These are phyloP conservation scores for Colletotrichum nymphaeae DNA, from an alignment of 2,329 filamentous ascomycete species.

Conservation along the genomic window DNA sequence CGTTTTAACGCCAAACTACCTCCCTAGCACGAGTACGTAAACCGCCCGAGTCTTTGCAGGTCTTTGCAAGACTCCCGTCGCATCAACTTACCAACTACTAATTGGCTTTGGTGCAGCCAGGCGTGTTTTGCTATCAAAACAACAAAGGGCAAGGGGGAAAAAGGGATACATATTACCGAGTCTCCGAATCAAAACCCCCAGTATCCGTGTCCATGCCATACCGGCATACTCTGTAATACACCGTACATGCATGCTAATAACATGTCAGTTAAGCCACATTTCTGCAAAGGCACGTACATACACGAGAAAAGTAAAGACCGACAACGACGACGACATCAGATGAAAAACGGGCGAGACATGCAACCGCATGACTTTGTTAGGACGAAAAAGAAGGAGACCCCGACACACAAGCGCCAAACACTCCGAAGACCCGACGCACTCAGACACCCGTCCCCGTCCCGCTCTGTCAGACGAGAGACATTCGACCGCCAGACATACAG, in stretches of 20 bases:
- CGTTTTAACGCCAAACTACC: not conserved
- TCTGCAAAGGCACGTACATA: not conserved
- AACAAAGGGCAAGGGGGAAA: not conserved
- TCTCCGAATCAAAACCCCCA: not conserved
- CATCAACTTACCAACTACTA: not conserved
- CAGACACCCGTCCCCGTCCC: not conserved
- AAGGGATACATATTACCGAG: not conserved
- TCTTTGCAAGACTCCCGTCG: not conserved
- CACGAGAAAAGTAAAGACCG: not conserved
- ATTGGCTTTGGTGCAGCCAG: not conserved
- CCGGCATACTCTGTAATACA: not conserved
- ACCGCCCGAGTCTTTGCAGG: not conserved
- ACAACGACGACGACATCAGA: slow-evolving; percentile 8
- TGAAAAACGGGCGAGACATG: slow-evolving; percentile 26
- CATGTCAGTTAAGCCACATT: not conserved
- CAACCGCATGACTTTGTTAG: slow-evolving; percentile 17
- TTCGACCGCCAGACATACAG: not conserved
- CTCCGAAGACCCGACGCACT: not conserved
- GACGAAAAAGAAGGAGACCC: slow-evolving; percentile 11
- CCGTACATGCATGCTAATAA: not conserved
- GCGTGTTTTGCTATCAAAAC: not conserved
- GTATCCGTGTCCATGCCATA: not conserved
- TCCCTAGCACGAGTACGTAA: not conserved
- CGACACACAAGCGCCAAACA: not conserved
- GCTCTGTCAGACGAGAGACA: not conserved